Evolutionary conservation across 768 basidiomycete genomes (phyloP).

Genomic region (Favolaschia claudopus): DNA sequence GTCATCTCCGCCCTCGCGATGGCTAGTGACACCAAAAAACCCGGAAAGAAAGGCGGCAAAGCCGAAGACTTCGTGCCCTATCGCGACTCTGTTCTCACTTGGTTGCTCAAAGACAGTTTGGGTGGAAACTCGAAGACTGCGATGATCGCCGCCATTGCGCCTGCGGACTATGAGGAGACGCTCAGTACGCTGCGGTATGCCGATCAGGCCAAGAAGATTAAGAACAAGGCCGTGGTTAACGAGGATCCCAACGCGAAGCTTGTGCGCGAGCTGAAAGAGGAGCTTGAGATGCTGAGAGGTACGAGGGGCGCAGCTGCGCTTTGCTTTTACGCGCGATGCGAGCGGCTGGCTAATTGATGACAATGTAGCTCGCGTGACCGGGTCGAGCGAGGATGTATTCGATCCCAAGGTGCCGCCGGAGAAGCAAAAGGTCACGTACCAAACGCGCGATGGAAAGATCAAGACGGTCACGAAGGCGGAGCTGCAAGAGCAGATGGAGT

Average conservation of each 20-base stretch:
- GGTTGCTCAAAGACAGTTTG: slow-evolving; percentile 97
- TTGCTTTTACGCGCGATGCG: too few relatives aligned
- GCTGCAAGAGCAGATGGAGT: slow-evolving; percentile 95
- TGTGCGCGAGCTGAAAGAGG: slow-evolving; percentile 98
- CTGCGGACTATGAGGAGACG: slow-evolving; percentile 99
- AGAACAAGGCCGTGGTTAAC: slow-evolving; percentile 99
- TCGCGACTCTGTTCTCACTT: slow-evolving; percentile 97
- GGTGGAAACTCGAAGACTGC: slow-evolving; percentile 98
- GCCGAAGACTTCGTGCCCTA: slow-evolving; percentile 95
- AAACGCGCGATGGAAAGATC: slow-evolving; percentile 91
- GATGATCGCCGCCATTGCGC: slow-evolving; percentile 99
- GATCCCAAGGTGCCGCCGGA: slow-evolving; percentile 92
- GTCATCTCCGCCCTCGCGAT: slow-evolving; percentile 92
- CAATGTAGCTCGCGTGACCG: slow-evolving; percentile 75
- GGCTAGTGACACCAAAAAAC: slow-evolving; percentile 75
- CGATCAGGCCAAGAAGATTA: slow-evolving; percentile 99
- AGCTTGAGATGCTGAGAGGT: slow-evolving; percentile 91
- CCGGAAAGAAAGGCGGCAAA: slow-evolving; percentile 89
- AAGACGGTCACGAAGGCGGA: slow-evolving; percentile 98
- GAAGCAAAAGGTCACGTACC: slow-evolving; percentile 94
- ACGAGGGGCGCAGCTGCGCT: slow-evolving; percentile 36
- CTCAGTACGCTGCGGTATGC: slow-evolving; percentile 96
- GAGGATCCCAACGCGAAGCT: slow-evolving; percentile 99
- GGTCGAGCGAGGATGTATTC: slow-evolving; percentile 75
- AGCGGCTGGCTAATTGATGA: slow-evolving; percentile 12